Conservation (phyloP, 495 filamentous ascomycete species). For the Aspergillus avenaceus region DNA sequence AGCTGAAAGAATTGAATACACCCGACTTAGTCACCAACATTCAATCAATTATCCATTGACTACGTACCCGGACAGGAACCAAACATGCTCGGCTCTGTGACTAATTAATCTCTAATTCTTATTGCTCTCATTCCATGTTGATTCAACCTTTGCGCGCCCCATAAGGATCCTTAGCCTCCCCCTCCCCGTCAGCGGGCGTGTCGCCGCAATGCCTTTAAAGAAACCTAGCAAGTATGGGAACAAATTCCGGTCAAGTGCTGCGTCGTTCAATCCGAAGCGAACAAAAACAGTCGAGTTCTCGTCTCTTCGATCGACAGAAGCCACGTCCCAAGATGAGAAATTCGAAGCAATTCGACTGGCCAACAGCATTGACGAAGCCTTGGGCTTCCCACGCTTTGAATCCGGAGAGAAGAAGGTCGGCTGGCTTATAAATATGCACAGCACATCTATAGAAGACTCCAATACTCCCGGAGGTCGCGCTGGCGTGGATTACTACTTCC, state of each 20-base stretch:
- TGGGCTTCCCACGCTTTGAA: constrained; percentile 92
- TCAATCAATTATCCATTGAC: not conserved
- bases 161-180: constrained; percentile 17
- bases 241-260: constrained; percentile 46
- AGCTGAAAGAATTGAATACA: constrained; percentile 21
- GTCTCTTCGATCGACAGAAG: constrained; percentile 70
- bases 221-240: constrained; percentile 53
- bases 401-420: constrained; percentile 79
- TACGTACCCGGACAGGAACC: constrained; percentile 2
- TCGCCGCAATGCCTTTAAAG: constrained; percentile 52
- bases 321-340: constrained; percentile 80
- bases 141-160: constrained; percentile 2
- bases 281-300: constrained; percentile 74
- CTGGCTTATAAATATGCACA: constrained; percentile 94
- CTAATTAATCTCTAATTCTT: not conserved
- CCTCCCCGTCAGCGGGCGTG: constrained; percentile 27
- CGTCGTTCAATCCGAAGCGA: constrained; percentile 51
- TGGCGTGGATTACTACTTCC: constrained; percentile 94
- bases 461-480: constrained; percentile 78
- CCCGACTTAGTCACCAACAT: constrained; percentile 15
- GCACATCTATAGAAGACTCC: constrained; percentile 80
- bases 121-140: constrained; percentile 23
- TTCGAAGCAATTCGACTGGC: constrained; percentile 79
- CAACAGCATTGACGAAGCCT: constrained; percentile 85
- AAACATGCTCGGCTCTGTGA: constrained; percentile 5